Conservation (phyloP, 495 filamentous ascomycete genomes). For the Daldinia loculata region DNA sequence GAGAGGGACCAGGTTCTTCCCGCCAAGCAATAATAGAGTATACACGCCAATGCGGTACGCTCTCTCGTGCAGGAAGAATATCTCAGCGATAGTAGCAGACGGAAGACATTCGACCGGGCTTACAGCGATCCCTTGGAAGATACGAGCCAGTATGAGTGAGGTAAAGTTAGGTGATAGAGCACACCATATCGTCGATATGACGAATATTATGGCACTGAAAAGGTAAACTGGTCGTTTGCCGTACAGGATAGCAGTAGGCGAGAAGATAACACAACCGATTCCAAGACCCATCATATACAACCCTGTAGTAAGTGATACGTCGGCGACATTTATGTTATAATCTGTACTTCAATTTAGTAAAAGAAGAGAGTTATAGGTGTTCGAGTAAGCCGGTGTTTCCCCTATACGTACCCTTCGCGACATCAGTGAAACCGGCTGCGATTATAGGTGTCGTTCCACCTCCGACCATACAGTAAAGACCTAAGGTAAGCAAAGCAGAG, state of each 20-base stretch:
- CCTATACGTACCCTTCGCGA: constrained; percentile 63
- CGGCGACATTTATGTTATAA: constrained; percentile 73
- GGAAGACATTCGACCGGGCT: constrained; percentile 94
- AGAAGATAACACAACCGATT: constrained; percentile 81
- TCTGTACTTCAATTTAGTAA: constrained; percentile 38
- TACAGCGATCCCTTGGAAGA: constrained; percentile 88
- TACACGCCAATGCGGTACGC: constrained; percentile 97
- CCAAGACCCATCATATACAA: constrained; percentile 96
- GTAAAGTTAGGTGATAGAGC: constrained; percentile 80
- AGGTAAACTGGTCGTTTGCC: constrained; percentile 96
- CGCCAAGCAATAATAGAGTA: constrained; percentile 85
- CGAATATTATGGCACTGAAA: constrained; percentile 75
- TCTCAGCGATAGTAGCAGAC: constrained; percentile 94
- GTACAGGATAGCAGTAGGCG: constrained; percentile 89
- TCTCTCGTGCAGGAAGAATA: constrained; percentile 94
- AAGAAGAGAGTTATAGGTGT: not conserved
- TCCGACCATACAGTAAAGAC: constrained; percentile 91
- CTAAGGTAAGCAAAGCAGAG: constrained; percentile 80
- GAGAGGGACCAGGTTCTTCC: constrained; percentile 91
- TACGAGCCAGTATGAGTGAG: constrained; percentile 81
- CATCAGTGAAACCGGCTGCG: constrained; percentile 87
- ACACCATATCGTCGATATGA: constrained; percentile 85
- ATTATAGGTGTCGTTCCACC: constrained; percentile 93
- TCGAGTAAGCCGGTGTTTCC: not conserved
- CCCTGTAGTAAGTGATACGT: constrained; percentile 89